Base-by-base conservation (phyloP, 2,329 filamentous ascomycete species). In the Beauveria varroae region DNA sequence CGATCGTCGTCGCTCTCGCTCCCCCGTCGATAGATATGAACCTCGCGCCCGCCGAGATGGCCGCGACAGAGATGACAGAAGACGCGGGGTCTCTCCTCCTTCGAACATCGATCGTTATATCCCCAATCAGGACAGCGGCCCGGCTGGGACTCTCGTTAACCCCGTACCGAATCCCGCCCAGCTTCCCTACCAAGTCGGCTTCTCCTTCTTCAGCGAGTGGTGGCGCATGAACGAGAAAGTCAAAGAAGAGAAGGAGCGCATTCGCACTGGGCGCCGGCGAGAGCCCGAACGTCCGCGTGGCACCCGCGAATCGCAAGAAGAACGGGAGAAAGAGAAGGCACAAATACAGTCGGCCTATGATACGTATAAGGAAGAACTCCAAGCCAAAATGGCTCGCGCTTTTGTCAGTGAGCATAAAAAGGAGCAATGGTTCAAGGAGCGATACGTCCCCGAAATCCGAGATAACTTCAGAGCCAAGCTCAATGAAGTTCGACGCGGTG, bases 401-500 rank as follows among this genome's bases (percentile, higher is more conserved):
- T 99, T 99, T 72, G 95, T 99, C 47, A 85, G 88, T 55, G 89
- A 92, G 68, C 95, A 99, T 75, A 96, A 96, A 72, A 86, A 87
- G 49, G 95, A 99, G 73, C 93, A 99, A 72, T 99, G 95, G 95
- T 99, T 99, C 77, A 91, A 88, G 68, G 95, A 99, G 75, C 87
- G 91, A 71, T 99, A 99, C 68, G 87, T 96, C 34, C 85, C 91
- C 1, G 91, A 95, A 67, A 86, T 93, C 60, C 83, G 90, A 57
- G 87, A 93, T 66, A 81, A 83, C 2, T 85, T 97, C 69, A 87
- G 89, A 61, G 78, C 80, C 63, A 88, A 91, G 68, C 78, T 98
- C 58, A 89, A 88, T 73, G 88, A 92, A 52, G 92, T 90, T 71
- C 88, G 96, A 52, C 86, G 87, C 46, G 86, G 84, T 16, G 85